A percentile compares a stretch with the other conserved stretches of the same genome.
These are phyloP conservation scores for Albifimbria verrucaria DNA, from an alignment of 2,329 filamentous ascomycete species.

Conservation along the genomic window DNA sequence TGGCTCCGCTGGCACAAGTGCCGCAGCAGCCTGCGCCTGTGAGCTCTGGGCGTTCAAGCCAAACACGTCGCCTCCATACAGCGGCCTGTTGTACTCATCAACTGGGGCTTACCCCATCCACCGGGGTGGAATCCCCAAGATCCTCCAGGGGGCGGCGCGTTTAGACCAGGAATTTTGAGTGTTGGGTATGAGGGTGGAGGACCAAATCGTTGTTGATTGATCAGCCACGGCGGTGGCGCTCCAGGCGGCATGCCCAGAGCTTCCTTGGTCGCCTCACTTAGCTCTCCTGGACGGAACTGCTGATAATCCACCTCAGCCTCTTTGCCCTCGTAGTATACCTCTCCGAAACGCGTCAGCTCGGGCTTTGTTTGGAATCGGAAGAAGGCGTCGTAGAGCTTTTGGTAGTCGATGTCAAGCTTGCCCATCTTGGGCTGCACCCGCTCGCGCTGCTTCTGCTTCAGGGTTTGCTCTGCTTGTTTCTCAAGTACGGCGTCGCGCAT, in stretches of 20 bases:
- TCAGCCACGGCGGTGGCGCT: constrained; percentile 92
- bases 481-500: constrained; percentile 97
- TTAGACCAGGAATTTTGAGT: constrained; percentile 91
- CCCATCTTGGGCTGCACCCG: constrained; percentile 94
- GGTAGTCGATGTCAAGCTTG: constrained; percentile 96
- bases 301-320: constrained; percentile 94
- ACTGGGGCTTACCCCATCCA: constrained; percentile 95
- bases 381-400: constrained; percentile 97
- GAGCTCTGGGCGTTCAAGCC: constrained; percentile 58
- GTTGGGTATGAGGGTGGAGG: constrained; percentile 93
- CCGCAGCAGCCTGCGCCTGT: constrained; percentile 27
- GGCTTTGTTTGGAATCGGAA: constrained; percentile 98
- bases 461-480: constrained; percentile 85
- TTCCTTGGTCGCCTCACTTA: constrained; percentile 86
- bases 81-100: constrained; percentile 85
- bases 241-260: constrained; percentile 91
- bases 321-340: constrained; percentile 99
- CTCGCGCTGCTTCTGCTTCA: constrained; percentile 96
- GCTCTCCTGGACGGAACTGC: constrained; percentile 83
- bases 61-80: constrained; percentile 94
- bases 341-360: constrained; percentile 86
- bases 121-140: constrained; percentile 95
- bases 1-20: constrained; percentile 60
- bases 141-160: constrained; percentile 86
- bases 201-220: constrained; percentile 92